These are phyloP conservation scores for Candida pini DNA, from an alignment of 805 yeast genomes.

Conservation along the genomic window DNA sequence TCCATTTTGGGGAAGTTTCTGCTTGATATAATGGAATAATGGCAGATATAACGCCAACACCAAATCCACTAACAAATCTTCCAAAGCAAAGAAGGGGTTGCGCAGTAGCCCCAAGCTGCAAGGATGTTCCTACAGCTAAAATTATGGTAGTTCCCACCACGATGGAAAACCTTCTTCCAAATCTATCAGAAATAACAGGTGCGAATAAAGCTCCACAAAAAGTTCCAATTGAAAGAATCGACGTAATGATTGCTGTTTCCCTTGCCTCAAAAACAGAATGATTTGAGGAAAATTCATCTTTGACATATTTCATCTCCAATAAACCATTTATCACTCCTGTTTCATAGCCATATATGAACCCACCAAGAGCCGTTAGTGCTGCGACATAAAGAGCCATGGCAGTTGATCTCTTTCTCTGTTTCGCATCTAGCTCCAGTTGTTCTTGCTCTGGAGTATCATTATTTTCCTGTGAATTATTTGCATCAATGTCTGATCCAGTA, in stretches of 20 bases:
- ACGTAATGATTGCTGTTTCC: slow-evolving; percentile 68
- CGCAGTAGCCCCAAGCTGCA: slow-evolving; percentile 54
- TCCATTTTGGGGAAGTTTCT: slow-evolving; percentile 74
- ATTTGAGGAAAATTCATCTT: slow-evolving; percentile 46
- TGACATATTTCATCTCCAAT: slow-evolving; percentile 69
- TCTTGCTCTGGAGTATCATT: background rate
- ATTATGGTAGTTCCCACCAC: slow-evolving; percentile 54
- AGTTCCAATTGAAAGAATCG: slow-evolving; percentile 78
- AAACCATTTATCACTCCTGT: slow-evolving; percentile 82
- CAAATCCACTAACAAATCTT: slow-evolving; percentile 63
- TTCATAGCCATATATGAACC: slow-evolving; percentile 84
- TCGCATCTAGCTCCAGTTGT: background rate
- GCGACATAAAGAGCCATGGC: slow-evolving; percentile 71
- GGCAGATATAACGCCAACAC: slow-evolving; percentile 76
- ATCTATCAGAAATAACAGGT: slow-evolving; percentile 60
- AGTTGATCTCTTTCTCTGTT: slow-evolving; percentile 34
- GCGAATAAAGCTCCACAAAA: slow-evolving; percentile 60
- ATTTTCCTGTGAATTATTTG: no score
- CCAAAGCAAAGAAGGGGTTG: slow-evolving; percentile 61
- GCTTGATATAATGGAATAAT: slow-evolving; percentile 81
- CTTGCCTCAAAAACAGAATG: slow-evolving; percentile 35
- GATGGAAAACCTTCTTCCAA: slow-evolving; percentile 67
- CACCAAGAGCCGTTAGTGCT: slow-evolving; percentile 82
- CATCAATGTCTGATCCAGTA: no score
- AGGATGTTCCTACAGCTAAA: slow-evolving; percentile 64